phyloP scores from a whole-genome alignment of 164 flowering plant species.

The Vitis riparia region DNA sequence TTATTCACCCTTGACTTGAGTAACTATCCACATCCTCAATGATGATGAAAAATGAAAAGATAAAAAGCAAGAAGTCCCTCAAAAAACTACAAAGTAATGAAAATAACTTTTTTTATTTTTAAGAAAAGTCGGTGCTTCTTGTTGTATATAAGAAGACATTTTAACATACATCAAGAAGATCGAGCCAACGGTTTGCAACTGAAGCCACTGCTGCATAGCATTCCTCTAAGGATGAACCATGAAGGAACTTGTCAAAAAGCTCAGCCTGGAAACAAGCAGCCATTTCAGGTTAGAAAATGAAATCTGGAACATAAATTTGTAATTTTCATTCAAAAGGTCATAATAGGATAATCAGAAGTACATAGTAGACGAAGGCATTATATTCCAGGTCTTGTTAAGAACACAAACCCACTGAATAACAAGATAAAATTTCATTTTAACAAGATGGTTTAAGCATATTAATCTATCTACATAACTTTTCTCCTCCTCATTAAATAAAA shows the following conservation, averaged over 20 bases:
- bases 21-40: neutral
- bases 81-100: neutral
- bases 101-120: too few species aligned
- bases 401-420: constrained; percentile 1
- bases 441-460: too few species aligned
- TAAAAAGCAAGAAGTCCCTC: neutral
- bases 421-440: neutral
- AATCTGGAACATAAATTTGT: neutral
- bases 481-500: too few species aligned
- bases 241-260: constrained; percentile 94
- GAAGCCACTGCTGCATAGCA: constrained; percentile 94
- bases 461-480: too few species aligned
- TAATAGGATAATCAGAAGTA: neutral
- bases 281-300: neutral
- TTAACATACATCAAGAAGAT: constrained; percentile 91
- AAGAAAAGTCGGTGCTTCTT: too few species aligned
- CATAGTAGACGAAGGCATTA: neutral
- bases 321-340: neutral
- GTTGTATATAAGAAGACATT: too few species aligned
- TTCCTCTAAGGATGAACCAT: constrained; percentile 88
- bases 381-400: neutral
- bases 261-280: constrained; percentile 68
- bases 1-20: neutral
- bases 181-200: constrained; percentile 98
- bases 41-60: neutral